These are phyloP conservation scores for Osmanthus fragrans DNA, from an alignment of 257 asterid species.

Conservation along the genomic window DNA sequence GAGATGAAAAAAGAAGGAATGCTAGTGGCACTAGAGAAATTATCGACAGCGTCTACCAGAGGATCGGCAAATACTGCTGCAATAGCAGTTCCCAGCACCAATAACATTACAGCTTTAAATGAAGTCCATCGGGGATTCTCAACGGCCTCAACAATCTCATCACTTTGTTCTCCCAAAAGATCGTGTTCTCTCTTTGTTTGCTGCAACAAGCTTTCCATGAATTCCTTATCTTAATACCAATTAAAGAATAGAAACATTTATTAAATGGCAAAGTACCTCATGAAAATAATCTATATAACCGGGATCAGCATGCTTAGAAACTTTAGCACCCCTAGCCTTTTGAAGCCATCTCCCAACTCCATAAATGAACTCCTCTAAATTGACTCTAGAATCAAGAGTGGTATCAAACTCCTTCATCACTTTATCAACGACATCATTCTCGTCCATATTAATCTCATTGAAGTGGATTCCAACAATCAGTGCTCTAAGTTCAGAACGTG, in stretches of 20 bases:
- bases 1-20: slow-evolving; percentile 93
- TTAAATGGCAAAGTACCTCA: slow-evolving; percentile 42
- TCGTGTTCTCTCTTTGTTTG: slow-evolving; percentile 73
- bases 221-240: background rate
- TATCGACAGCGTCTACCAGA: slow-evolving; percentile 79
- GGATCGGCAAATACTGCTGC: slow-evolving; percentile 99
- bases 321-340: slow-evolving; percentile 56
- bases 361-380: slow-evolving; percentile 45
- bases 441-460: slow-evolving; percentile 60
- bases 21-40: slow-evolving; percentile 77
- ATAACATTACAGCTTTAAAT: slow-evolving; percentile 68
- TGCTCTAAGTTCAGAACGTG: slow-evolving; percentile 66
- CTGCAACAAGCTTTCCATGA: slow-evolving; percentile 40
- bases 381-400: slow-evolving; percentile 46
- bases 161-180: slow-evolving; percentile 61
- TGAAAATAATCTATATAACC: slow-evolving; percentile 63
- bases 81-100: slow-evolving; percentile 69
- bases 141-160: slow-evolving; percentile 61
- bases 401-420: slow-evolving; percentile 76
- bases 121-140: slow-evolving; percentile 50
- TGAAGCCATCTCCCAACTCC: slow-evolving; percentile 74
- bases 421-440: slow-evolving; percentile 56
- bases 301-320: slow-evolving; percentile 38
- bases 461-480: slow-evolving; percentile 69
- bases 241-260: background rate